Conservation (phyloP, 108 stramenopile genomes). For the Pseudonitzschia delicatissima region DNA sequence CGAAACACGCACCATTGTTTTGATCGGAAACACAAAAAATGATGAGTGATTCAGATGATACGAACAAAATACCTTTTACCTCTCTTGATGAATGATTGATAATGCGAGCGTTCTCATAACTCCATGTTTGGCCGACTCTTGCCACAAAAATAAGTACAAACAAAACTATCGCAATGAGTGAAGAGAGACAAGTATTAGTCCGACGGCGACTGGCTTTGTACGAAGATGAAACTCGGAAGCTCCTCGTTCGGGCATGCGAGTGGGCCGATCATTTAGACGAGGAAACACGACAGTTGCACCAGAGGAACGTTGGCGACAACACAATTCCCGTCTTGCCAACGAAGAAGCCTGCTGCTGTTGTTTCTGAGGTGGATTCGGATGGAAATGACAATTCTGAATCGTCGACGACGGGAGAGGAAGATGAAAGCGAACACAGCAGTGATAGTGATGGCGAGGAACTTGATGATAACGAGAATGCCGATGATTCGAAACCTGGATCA, state of each 20-base stretch:
- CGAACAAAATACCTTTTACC: no score
- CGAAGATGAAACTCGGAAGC: not conserved
- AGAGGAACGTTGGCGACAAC: constrained; percentile 8
- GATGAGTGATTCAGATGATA: no score
- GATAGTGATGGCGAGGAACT: not conserved
- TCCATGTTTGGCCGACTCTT: no score
- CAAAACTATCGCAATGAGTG: no score
- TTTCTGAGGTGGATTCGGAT: constrained; percentile 3
- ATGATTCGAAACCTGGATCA: not conserved
- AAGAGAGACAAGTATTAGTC: not conserved
- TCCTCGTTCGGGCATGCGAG: constrained; percentile 3
- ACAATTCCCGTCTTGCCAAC: constrained; percentile 4
- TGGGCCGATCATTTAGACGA: not conserved
- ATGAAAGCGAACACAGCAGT: constrained; percentile 11
- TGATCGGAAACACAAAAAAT: no score
- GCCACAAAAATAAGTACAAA: no score
- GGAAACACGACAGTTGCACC: not conserved
- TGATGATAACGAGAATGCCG: not conserved
- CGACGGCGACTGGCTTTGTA: constrained; percentile 2
- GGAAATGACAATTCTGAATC: not conserved
- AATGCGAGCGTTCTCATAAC: no score
- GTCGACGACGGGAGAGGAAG: constrained; percentile 4
- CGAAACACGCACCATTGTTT: no score
- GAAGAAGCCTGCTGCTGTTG: not conserved
- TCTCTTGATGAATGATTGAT: no score